Evolutionary conservation across 1,139 yeast genomes (phyloP), one percentile per base, ranked within the genome.

Genomic region (Suhomyces wounanorum): DNA sequence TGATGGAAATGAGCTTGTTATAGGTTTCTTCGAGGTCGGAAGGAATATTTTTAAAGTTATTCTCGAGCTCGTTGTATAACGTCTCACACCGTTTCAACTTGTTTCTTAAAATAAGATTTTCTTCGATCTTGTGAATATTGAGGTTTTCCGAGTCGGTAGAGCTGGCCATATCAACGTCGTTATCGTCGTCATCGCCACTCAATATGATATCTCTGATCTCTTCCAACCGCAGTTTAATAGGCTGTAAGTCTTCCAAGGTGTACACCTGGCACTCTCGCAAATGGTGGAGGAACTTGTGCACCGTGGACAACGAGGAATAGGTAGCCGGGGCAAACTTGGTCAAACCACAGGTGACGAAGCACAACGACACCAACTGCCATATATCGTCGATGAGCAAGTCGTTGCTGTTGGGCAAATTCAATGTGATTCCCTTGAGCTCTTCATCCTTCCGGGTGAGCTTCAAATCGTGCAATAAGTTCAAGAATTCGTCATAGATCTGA

Each of bases 311-410:
- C 8, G 96, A 88, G 8, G 96, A 91, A 69, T 88, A 94, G 1
- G 96, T 89, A 2, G 97, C 96, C 1, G 97, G 97, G 0, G 97
- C 96, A 41, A 89, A 82, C 59, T 90, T 86, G 50, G 87, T 87
- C 59, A 90, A 77, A 2, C 99, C 99, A 55, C 95, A 95, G 1
- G 98, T 89, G 58, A 92, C 81, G 66, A 91, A 89, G 56, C 96
- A 88, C 50, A 94, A 74, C 13, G 96, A 87, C 46, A 92, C 72
- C 48, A 94, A 73, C 66, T 92, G 97, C 77, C 94, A 89, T 25
- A 87, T 87, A 61, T 94, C 98, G 65, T 90, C 96, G 39, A 89
- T 77, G n/a, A 88, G 76, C 17, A 82, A 75, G 64, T 90, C 96
- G 18, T 87, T 87, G 55, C 64, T 56, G 51, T 72, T 76, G 44